phyloP scores from a whole-genome alignment of 352 stramenopile species.

The Phytophthora hibernalis region DNA sequence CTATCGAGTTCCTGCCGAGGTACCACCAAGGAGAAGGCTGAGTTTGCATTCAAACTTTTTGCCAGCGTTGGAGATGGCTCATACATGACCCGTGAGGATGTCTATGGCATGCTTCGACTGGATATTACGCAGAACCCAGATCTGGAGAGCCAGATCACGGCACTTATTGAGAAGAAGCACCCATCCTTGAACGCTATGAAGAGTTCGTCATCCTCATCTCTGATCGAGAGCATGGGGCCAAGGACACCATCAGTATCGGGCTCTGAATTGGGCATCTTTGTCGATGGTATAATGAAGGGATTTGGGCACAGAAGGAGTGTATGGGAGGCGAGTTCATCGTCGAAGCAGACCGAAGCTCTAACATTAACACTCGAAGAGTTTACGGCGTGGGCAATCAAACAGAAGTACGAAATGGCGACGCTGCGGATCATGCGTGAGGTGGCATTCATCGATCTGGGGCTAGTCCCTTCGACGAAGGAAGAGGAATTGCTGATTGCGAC shows the following conservation, averaged over 20 bases:
- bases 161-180: conserved; percentile 70
- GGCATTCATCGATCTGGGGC: conserved; percentile 82
- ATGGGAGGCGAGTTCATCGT: conserved; percentile 37
- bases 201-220: conserved; percentile 57
- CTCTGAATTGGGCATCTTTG: conserved; percentile 80
- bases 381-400: conserved; percentile 62
- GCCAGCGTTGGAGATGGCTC: conserved; percentile 50
- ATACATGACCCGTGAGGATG: conserved; percentile 81
- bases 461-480: conserved; percentile 77
- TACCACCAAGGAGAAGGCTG: conserved; percentile 71
- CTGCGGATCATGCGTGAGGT: conserved; percentile 87
- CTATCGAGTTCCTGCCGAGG: conserved; percentile 82
- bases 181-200: conserved; percentile 51
- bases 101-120: conserved; percentile 86
- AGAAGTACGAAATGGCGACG: conserved; percentile 81
- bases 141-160: conserved; percentile 68
- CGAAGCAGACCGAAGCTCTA: conserved; percentile 39
- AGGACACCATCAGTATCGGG: conserved; percentile 78
- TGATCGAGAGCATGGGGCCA: conserved; percentile 61
- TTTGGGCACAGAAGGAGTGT: conserved; percentile 51
- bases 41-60: conserved; percentile 87
- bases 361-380: conserved; percentile 79
- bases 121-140: conserved; percentile 83
- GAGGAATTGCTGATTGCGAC: conserved; percentile 80
- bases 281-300: conserved; percentile 76